Percentiles rank a stretch among this genome's conserved stretches.
phyloP scores from a whole-genome alignment of 2,329 filamentous ascomycete genomes.

The Verticillium nonalfalfae region DNA sequence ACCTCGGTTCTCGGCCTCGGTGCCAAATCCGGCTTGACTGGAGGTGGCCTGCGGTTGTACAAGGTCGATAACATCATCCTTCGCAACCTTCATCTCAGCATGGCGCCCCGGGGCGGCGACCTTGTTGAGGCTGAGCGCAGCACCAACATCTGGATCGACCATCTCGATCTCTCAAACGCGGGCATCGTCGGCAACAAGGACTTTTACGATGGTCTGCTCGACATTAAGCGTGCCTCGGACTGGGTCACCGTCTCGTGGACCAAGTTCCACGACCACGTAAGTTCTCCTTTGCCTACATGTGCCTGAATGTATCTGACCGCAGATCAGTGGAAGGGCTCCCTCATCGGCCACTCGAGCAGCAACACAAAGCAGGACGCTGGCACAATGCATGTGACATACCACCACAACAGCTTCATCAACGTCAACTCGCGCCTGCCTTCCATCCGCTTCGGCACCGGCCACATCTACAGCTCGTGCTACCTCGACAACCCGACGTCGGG shows the following conservation, averaged over 20 bases:
- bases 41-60: slow-evolving; percentile 37
- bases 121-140: slow-evolving; percentile 34
- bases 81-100: slow-evolving; percentile 42
- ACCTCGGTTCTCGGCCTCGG: slow-evolving; percentile 42
- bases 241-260: slow-evolving; percentile 32
- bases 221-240: slow-evolving; percentile 36
- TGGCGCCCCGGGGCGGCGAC: slow-evolving; percentile 36
- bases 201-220: slow-evolving; percentile 38
- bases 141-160: slow-evolving; percentile 48
- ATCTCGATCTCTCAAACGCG: slow-evolving; percentile 33
- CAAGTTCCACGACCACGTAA: slow-evolving; percentile 35
- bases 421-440: slow-evolving; percentile 42
- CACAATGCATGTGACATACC: slow-evolving; percentile 48
- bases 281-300: neutral
- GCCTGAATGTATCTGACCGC: slow-evolving; percentile 10
- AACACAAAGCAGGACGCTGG: slow-evolving; percentile 48
- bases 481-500: slow-evolving; percentile 34
- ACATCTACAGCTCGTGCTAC: slow-evolving; percentile 50
- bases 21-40: slow-evolving; percentile 24
- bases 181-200: slow-evolving; percentile 31
- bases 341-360: slow-evolving; percentile 52
- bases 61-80: slow-evolving; percentile 42
- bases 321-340: slow-evolving; percentile 50
- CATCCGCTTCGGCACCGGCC: slow-evolving; percentile 54
- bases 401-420: slow-evolving; percentile 51